These are phyloP conservation scores for Thielaviopsis populi DNA, from an alignment of 2,329 filamentous ascomycete genomes.

Conservation along the genomic window DNA sequence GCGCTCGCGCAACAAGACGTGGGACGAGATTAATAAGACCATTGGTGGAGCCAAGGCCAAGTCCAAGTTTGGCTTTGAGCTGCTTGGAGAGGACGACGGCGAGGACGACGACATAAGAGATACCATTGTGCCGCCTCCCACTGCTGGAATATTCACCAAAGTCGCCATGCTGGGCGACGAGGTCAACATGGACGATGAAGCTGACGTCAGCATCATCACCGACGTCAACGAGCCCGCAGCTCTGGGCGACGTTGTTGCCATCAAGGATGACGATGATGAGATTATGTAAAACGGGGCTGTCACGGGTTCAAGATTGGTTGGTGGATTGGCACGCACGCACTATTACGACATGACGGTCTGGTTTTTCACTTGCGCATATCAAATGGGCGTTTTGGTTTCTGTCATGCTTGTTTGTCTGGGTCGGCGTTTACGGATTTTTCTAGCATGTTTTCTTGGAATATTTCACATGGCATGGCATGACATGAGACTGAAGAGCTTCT, in stretches of 20 bases:
- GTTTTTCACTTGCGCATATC: not conserved
- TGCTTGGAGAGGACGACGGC: constrained; percentile 16
- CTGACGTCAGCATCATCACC: constrained; percentile 2
- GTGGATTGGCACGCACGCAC: not conserved
- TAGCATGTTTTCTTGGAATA: not conserved
- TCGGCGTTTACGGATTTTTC: constrained; percentile 9
- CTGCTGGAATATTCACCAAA: not conserved
- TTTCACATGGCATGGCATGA: not conserved
- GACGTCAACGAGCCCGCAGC: not conserved
- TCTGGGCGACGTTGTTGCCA: not conserved
- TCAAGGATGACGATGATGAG: constrained; percentile 4
- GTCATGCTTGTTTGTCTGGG: constrained; percentile 3
- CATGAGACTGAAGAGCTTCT: constrained; percentile 1
- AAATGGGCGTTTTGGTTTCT: not conserved
- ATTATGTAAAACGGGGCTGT: constrained; percentile 6
- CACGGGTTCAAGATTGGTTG: not conserved
- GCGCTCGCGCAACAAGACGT: constrained; percentile 36
- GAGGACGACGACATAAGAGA: constrained; percentile 9
- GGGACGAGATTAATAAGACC: constrained; percentile 43
- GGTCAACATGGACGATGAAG: constrained; percentile 4
- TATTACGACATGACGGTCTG: constrained; percentile 5
- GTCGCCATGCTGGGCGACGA: not conserved
- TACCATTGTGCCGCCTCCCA: not conserved
- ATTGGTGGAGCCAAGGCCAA: constrained; percentile 20
- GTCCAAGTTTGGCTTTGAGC: constrained; percentile 11